Base-by-base conservation (phyloP, 164 flowering plant species). In the Buxus sempervirens region DNA sequence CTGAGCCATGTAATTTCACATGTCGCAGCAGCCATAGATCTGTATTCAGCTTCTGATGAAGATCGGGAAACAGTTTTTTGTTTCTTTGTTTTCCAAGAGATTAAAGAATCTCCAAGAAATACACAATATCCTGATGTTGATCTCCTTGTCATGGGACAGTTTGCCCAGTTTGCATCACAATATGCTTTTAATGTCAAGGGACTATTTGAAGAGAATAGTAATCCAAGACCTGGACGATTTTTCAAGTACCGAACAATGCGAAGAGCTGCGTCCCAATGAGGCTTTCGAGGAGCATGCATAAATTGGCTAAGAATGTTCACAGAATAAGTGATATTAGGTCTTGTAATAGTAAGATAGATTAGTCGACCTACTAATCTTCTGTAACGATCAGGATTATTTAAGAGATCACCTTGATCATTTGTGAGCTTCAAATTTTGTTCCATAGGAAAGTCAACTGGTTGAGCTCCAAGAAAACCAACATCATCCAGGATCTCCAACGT, bases 331-430 rank as follows among this genome's bases (percentile, higher is more conserved):
- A 68, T 20, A 13, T 68, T 58, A 0, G 65, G 63, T 10, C 71
- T 18, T 5, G 71, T 60, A 4, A 68, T 22, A 2, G 71, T 57
- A 1, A 68, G 21, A 60, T 68, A 68, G 9, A 68, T 28, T 20
- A 68, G 61, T 18, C 72, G 53, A 4, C 72, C 72, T 16, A 70
- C 54, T 20, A 62, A 48, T 0, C 72, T 9, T 2, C 67, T 66
- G 23, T 62, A 70, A 1, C 19, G 19, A 13, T 25, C 38, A 41
- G 58, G 48, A n/a, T 69, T 65, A n/a, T 0, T 1, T 5, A 49
- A 21, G 10, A n/a, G 13, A 12, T 12, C 13, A 60, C 71, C 51
- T 32, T 32, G 38, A 5, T 45, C 63, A 5, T 38, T n/a, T 6
- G 1, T 2, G 5, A 69, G 60, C 8, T 18, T 16, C 22, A 61